phyloP scores from a whole-genome alignment of 306 rosid species.

The Vigna angularis region DNA sequence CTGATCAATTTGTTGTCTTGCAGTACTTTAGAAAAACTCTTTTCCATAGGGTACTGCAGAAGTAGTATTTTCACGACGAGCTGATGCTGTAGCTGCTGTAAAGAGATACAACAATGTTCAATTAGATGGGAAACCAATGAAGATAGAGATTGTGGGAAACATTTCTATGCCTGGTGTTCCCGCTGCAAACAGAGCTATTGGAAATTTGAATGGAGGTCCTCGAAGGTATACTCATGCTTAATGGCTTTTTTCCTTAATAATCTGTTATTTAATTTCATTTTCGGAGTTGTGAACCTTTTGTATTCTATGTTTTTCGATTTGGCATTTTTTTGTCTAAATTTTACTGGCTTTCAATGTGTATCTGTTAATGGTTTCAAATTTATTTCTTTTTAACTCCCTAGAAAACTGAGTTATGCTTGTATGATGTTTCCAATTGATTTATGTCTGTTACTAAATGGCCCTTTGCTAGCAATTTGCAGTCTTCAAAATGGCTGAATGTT shows the following conservation, averaged over 20 bases:
- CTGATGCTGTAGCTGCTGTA: slow-evolving; percentile 90
- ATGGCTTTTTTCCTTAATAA: slow-evolving; percentile 15
- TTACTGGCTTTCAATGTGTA: background rate
- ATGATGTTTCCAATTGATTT: slow-evolving; percentile 14
- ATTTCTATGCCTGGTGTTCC: slow-evolving; percentile 65
- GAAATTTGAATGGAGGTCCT: slow-evolving; percentile 65
- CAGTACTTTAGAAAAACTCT: slow-evolving; percentile 48
- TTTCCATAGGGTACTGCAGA: slow-evolving; percentile 92
- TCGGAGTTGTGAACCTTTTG: background rate
- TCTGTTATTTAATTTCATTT: background rate
- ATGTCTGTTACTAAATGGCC: background rate
- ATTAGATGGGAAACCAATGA: slow-evolving; percentile 94
- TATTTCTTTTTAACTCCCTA: background rate
- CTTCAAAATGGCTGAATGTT: no score
- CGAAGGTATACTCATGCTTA: slow-evolving; percentile 57
- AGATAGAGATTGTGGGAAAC: slow-evolving; percentile 93
- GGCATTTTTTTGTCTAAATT: background rate
- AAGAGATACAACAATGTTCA: slow-evolving; percentile 95
- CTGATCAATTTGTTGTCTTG: slow-evolving; percentile 43
- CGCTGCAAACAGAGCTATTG: slow-evolving; percentile 55
- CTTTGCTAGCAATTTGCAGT: no score
- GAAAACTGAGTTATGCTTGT: slow-evolving; percentile 7
- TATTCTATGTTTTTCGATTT: background rate
- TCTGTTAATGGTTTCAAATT: background rate
- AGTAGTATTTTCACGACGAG: slow-evolving; percentile 79